Percentiles rank a stretch among this genome's conserved stretches.
phyloP scores from a whole-genome alignment of 2,329 filamentous ascomycete species.

The Ploettnerulaceae sp. region DNA sequence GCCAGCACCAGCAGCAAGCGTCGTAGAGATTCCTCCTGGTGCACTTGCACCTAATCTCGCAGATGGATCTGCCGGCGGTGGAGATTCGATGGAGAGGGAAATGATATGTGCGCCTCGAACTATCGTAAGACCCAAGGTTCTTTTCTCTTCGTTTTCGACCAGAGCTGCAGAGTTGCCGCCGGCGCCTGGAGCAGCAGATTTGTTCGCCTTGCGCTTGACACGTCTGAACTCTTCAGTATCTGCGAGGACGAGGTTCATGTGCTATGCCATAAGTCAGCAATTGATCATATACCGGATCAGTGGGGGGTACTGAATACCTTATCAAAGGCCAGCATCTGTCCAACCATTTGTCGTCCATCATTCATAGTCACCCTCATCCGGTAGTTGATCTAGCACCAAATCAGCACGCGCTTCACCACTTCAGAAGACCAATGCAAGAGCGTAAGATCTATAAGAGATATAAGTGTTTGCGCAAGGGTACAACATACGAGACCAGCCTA shows the following conservation, averaged over 20 bases:
- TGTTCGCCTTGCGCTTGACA: constrained; percentile 78
- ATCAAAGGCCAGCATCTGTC: constrained; percentile 97
- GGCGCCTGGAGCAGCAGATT: constrained; percentile 50
- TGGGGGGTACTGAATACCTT: constrained; percentile 59
- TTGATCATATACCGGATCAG: constrained; percentile 8
- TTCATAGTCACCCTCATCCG: constrained; percentile 96
- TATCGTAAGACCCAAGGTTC: constrained; percentile 91
- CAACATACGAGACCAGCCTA: constrained; percentile 68
- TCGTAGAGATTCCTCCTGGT: constrained; percentile 58
- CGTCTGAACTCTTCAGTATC: constrained; percentile 97
- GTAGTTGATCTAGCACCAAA: constrained; percentile 79
- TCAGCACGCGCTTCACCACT: constrained; percentile 20
- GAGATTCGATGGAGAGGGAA: constrained; percentile 90
- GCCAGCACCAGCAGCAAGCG: constrained; percentile 77
- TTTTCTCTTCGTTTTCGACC: constrained; percentile 91
- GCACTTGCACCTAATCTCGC: constrained; percentile 77
- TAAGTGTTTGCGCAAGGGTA: constrained; percentile 25
- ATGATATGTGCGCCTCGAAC: constrained; percentile 93
- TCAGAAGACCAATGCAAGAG: too few species aligned
- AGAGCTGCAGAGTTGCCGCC: constrained; percentile 58
- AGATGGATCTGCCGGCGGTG: constrained; percentile 88
- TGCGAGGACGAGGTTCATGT: constrained; percentile 98
- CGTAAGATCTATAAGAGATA: constrained; percentile 31
- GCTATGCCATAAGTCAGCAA: constrained; percentile 46
- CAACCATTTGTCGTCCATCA: constrained; percentile 93